Base-by-base conservation (phyloP, 805 yeast genomes). In the Kurtzmaniella cleridarum region DNA sequence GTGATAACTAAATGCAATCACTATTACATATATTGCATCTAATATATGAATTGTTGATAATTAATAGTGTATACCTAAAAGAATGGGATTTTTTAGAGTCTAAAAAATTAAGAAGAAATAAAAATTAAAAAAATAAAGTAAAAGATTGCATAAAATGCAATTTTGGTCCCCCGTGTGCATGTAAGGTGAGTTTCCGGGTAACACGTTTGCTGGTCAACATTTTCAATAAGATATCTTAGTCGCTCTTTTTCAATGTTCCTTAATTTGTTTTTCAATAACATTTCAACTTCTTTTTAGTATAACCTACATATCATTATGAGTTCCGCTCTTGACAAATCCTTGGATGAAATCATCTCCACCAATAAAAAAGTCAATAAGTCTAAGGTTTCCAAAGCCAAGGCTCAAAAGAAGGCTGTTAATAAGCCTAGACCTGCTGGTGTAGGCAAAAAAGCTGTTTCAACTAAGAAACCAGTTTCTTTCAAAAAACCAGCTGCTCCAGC, bases 291-390 rank as follows among this genome's bases (percentile, higher is more conserved):
- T 32, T 24, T 27, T 28, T 38, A 34, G 34, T 30, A 30, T 18
- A 39, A 36, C 32, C 32, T 32, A 39, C 43, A 39, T 38, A 44
- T 41, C 38, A 47, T 36, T 42, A 85, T 83, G 90, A 83, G 95
- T 60, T 75, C 83, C 47, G 75, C 84, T 55, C 77, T 91, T 69
- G 96, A 91, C 69, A 84, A 86, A 71, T 87, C 97, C 36, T 79
- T 91, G 58, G 98, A 91, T 71, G 97, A 89, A 54, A 91, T 91
- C 63, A 85, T 91, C 59, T 66, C 85, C 46, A 62, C 70, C 51
- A 68, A 64, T 56, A 71, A 67, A 55, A 55, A 65, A 52, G 44
- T 52, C 17, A 48, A 38, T 35, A 43, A 29, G 23, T 66, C 69
- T 47, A 57, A 47, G 55, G 62, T 44, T 43, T 44, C 44, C 38